Conservation (phyloP, 257 asterid species). For the Perilla frutescens region DNA sequence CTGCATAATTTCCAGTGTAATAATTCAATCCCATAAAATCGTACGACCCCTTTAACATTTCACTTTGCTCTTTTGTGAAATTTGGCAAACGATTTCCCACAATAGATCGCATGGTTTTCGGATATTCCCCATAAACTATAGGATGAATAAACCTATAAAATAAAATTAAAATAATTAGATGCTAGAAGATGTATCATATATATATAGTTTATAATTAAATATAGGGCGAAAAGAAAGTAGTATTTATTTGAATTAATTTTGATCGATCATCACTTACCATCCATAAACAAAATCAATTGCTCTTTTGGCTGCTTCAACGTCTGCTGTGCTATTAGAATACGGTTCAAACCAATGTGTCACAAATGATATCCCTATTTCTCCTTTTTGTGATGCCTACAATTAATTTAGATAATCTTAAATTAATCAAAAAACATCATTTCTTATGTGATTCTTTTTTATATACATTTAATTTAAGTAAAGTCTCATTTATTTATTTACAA, state of each 20-base stretch:
- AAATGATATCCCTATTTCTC: slow-evolving; percentile 58
- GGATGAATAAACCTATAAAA: slow-evolving; percentile 53
- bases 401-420: no score
- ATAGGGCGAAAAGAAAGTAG: no score
- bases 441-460: no score
- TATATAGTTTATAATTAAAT: no score
- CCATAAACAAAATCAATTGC: slow-evolving; percentile 67
- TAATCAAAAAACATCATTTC: no score
- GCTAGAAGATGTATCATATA: no score
- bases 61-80: slow-evolving; percentile 40
- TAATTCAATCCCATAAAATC: slow-evolving; percentile 67
- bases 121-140: slow-evolving; percentile 55
- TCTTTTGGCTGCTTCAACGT: slow-evolving; percentile 53
- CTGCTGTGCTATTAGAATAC: slow-evolving; percentile 37
- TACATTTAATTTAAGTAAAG: no score
- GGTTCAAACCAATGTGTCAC: slow-evolving; percentile 55
- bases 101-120: slow-evolving; percentile 42
- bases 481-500: no score
- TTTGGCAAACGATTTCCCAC: slow-evolving; percentile 55
- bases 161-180: no score
- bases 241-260: no score
- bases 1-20: slow-evolving; percentile 55
- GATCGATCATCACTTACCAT: slow-evolving; percentile 47
- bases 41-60: slow-evolving; percentile 50
- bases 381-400: slow-evolving; percentile 56